Evolutionary conservation across 805 yeast genomes (phyloP).

Genomic region (Teunomyces tritomae): DNA sequence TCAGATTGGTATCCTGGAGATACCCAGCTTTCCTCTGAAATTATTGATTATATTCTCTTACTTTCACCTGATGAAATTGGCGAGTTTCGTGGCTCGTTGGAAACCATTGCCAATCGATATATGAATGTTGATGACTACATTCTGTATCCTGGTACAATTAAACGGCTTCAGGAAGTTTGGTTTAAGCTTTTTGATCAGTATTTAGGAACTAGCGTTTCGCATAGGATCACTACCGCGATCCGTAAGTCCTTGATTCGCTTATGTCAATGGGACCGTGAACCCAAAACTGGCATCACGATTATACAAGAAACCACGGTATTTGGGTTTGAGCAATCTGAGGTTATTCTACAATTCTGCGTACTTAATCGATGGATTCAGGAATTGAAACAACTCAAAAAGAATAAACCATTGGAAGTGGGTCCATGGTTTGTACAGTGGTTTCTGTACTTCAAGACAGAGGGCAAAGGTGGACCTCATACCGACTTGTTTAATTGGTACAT

Average conservation of each 20-base stretch:
- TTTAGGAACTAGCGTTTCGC: slow-evolving; percentile 4
- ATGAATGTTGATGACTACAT: slow-evolving; percentile 9
- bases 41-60: slow-evolving; percentile 20
- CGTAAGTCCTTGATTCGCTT: neutral
- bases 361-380: slow-evolving; percentile 38
- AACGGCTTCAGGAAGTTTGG: slow-evolving; percentile 14
- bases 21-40: slow-evolving; percentile 10
- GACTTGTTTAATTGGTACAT: slow-evolving; percentile 18
- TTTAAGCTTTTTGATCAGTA: slow-evolving; percentile 12
- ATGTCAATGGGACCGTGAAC: neutral
- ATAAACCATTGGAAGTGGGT: neutral
- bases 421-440: slow-evolving; percentile 1
- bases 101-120: slow-evolving; percentile 10
- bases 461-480: neutral
- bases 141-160: neutral
- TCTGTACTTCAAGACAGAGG: neutral
- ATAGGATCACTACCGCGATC: neutral
- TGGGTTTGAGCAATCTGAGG: slow-evolving; percentile 3
- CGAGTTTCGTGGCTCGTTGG: slow-evolving; percentile 6
- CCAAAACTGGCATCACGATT: neutral
- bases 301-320: neutral
- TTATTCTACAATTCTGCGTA: slow-evolving; percentile 24
- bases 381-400: slow-evolving; percentile 10
- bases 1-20: slow-evolving; percentile 17
- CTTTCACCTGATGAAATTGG: slow-evolving; percentile 10